Evolutionary conservation across 1,139 yeast genomes (phyloP).

Genomic region (Candida sp.): DNA sequence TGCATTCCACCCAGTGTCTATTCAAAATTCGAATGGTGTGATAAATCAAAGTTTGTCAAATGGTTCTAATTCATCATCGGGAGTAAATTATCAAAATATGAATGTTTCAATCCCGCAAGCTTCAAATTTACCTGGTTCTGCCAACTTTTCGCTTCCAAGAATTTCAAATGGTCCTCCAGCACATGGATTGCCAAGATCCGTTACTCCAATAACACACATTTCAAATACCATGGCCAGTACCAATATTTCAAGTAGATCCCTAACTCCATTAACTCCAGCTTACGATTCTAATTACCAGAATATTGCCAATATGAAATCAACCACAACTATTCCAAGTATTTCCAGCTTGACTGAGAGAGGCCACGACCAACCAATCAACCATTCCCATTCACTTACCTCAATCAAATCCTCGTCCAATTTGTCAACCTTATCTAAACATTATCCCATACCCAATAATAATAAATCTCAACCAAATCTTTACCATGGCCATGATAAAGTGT

Average conservation of each 20-base stretch:
- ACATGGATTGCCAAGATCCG: neutral
- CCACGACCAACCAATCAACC: neutral
- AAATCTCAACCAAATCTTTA: neutral
- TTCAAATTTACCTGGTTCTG: too few relatives aligned
- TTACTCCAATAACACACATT: neutral
- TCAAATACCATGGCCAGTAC: neutral
- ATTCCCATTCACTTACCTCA: neutral
- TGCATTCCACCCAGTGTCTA: too few relatives aligned
- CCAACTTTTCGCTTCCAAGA: too few relatives aligned
- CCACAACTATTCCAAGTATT: neutral
- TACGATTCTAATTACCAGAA: neutral
- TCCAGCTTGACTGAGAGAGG: neutral
- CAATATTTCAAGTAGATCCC: neutral
- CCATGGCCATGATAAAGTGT: neutral
- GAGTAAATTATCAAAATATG: too few relatives aligned
- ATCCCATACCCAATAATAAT: neutral
- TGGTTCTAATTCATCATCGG: too few relatives aligned
- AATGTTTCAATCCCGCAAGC: too few relatives aligned
- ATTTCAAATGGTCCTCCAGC: neutral
- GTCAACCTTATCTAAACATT: neutral
- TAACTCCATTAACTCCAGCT: neutral
- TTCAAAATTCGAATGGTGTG: too few relatives aligned
- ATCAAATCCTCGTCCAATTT: neutral
- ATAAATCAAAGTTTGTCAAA: too few relatives aligned
- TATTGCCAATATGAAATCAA: neutral